These are phyloP conservation scores for Pseudoturritis turrita DNA, from an alignment of 345 rosid genomes.

Conservation along the genomic window DNA sequence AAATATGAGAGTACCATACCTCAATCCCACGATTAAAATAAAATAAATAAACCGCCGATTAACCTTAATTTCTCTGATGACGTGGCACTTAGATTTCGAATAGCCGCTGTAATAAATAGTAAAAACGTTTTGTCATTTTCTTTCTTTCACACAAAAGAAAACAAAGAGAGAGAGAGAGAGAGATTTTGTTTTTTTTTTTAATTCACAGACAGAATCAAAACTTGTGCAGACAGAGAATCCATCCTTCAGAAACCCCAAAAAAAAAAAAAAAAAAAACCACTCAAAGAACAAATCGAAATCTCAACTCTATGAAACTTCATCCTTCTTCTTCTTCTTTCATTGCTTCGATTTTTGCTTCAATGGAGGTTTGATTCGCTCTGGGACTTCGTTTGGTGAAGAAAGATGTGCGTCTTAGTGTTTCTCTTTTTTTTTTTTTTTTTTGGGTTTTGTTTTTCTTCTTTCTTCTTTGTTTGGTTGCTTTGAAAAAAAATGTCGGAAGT, in stretches of 20 bases:
- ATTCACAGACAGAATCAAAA: constrained; percentile 18
- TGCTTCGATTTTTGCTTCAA: constrained; percentile 6
- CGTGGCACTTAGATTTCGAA: constrained; percentile 21
- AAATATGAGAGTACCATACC: not conserved
- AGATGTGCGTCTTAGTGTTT: not conserved
- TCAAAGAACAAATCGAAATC: constrained; percentile 19
- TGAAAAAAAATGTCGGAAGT: constrained; percentile 19
- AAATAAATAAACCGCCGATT: constrained; percentile 6
- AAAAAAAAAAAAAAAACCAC: not conserved
- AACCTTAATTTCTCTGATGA: constrained; percentile 7
- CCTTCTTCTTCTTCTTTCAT: not conserved
- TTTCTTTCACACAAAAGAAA: not conserved
- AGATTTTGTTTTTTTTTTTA: not conserved
- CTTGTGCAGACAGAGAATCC: constrained; percentile 23
- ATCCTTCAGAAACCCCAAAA: constrained; percentile 11
- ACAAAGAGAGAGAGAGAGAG: no score
- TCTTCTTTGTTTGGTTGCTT: constrained; percentile 34
- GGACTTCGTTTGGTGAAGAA: constrained; percentile 17
- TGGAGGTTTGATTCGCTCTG: constrained; percentile 42
- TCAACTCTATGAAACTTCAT: constrained; percentile 30
- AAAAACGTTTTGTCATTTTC: constrained; percentile 19
- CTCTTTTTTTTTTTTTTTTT: not conserved
- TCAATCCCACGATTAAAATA: constrained; percentile 21
- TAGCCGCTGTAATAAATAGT: constrained; percentile 23
- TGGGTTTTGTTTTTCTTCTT: not conserved